These are phyloP conservation scores for Nephromyces sp. DNA, from an alignment of 169 alveolate genomes.

Conservation along the genomic window DNA sequence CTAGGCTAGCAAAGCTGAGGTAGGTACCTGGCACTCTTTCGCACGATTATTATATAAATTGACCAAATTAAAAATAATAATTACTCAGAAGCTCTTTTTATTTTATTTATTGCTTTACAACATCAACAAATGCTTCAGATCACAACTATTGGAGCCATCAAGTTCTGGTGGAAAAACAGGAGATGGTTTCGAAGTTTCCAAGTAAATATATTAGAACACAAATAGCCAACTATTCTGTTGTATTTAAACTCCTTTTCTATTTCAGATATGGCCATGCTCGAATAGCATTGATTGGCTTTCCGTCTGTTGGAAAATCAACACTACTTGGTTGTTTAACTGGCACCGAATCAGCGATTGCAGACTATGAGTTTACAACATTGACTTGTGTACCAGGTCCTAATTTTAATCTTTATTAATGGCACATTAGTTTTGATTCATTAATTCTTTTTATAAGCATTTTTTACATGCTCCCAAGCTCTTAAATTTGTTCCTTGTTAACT, in stretches of 20 bases:
- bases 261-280: slow-evolving; percentile 96
- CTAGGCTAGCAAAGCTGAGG: slow-evolving; percentile 84
- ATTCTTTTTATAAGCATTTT: no score
- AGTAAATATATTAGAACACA: background rate
- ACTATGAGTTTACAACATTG: slow-evolving; percentile 96
- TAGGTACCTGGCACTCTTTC: background rate
- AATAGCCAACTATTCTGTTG: background rate
- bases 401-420: no score
- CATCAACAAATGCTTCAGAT: slow-evolving; percentile 25
- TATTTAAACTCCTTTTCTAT: background rate
- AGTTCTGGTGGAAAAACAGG: slow-evolving; percentile 67
- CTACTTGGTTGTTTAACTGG: slow-evolving; percentile 85
- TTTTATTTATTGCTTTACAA: background rate
- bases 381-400: slow-evolving; percentile 99
- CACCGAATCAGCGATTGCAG: slow-evolving; percentile 84
- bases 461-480: background rate
- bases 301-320: slow-evolving; percentile 97
- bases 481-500: background rate
- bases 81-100: background rate
- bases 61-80: no score
- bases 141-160: slow-evolving; percentile 72
- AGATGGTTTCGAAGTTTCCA: slow-evolving; percentile 81
- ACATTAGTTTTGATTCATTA: no score
- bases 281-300: slow-evolving; percentile 97
- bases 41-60: no score